These are phyloP conservation scores for Geotrichum restrictum DNA, from an alignment of 1,139 yeast genomes.

Conservation along the genomic window DNA sequence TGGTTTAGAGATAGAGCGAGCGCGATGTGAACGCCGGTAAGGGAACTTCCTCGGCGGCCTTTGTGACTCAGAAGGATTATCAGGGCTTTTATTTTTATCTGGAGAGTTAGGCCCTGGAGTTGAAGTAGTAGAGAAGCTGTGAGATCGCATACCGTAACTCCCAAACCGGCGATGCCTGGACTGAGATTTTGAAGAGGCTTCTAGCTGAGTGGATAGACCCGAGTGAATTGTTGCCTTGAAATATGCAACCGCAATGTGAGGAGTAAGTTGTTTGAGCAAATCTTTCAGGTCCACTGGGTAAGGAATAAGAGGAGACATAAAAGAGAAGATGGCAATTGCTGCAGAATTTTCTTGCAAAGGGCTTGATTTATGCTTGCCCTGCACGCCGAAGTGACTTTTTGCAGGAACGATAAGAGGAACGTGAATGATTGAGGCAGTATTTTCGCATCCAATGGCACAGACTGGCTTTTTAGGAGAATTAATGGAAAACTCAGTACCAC, in stretches of 20 bases:
- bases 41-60: not conserved
- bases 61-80: not conserved
- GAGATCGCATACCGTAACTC: constrained; percentile 3
- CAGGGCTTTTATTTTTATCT: constrained; percentile 1
- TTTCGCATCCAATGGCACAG: constrained; percentile 34
- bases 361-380: not conserved
- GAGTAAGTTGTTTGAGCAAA: constrained; percentile 31
- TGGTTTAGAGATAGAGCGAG: constrained; percentile 6
- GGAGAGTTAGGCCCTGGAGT: not conserved
- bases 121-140: not conserved
- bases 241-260: constrained; percentile 36
- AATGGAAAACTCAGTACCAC: too few relatives aligned
- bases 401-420: constrained; percentile 33
- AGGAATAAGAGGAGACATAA: constrained; percentile 37
- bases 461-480: constrained; percentile 20
- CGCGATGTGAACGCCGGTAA: not conserved
- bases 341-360: constrained; percentile 22
- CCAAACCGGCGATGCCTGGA: constrained; percentile 6
- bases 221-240: constrained; percentile 36
- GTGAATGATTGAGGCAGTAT: constrained; percentile 36
- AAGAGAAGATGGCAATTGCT: constrained; percentile 38
- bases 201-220: constrained; percentile 28
- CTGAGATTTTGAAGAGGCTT: constrained; percentile 1
- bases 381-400: not conserved
- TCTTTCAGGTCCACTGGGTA: constrained; percentile 33